Percentiles rank a stretch among this genome's conserved stretches.
Conservation (phyloP, 1,139 yeast species). For the Geotrichum carabidarum region DNA sequence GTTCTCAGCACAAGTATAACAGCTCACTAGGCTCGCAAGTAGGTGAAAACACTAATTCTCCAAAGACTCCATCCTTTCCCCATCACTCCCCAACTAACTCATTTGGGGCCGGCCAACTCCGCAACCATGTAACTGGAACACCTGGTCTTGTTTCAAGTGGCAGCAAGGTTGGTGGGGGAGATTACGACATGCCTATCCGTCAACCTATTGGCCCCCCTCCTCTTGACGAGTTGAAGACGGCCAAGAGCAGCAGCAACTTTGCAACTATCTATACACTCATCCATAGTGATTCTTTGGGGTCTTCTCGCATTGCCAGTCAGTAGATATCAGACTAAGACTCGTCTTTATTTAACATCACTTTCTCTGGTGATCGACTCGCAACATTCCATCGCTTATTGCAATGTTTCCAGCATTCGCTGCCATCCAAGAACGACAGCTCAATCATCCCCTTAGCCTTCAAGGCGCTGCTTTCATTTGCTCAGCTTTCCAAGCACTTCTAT, state of each 20-base stretch:
- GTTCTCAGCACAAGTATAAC: too few relatives aligned
- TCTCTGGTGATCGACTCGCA: too few relatives aligned
- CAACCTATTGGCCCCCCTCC: constrained; percentile 37
- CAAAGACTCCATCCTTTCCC: not conserved
- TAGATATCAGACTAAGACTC: not conserved
- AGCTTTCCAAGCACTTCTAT: too few relatives aligned
- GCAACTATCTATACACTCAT: not conserved
- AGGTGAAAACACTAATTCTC: not conserved
- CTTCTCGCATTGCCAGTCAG: not conserved
- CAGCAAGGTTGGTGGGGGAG: constrained; percentile 18
- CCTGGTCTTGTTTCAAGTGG: constrained; percentile 4
- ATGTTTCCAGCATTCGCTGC: too few relatives aligned
- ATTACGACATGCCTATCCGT: constrained; percentile 30
- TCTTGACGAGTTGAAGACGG: constrained; percentile 24
- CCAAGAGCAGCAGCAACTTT: constrained; percentile 10
- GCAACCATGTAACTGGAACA: constrained; percentile 1
- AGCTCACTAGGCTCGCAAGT: too few relatives aligned
- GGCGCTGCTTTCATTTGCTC: too few relatives aligned
- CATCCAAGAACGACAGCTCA: too few relatives aligned
- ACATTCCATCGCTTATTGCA: too few relatives aligned
- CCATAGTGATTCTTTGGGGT: not conserved
- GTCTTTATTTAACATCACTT: too few relatives aligned
- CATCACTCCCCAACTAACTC: not conserved
- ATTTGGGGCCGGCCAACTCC: constrained; percentile 5
- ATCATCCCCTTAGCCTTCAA: too few relatives aligned